Evolutionary conservation across 768 basidiomycete genomes (phyloP), one percentile per base, ranked within the genome.

Genomic region (Gloeostereum incarnatum): DNA sequence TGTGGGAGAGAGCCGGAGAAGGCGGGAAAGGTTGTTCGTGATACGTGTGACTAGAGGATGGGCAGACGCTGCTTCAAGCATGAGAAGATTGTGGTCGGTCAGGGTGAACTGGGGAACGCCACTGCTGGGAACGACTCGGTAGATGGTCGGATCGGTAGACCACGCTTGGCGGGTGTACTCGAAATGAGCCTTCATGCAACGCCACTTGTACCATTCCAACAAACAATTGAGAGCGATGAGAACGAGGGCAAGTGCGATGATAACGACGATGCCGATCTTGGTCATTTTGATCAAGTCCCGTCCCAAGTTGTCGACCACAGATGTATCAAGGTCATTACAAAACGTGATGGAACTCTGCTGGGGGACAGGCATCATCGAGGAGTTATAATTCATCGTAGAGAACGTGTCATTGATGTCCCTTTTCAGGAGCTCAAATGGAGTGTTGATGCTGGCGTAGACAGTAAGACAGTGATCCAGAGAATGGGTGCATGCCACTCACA

Each of bases 201-300:
- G 68, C 85, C 90, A 96, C 51, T 83, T 84, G 68, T 80, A 91
- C 85, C 89, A 91, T 49, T 91, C 88, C 49, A 93, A 63, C 3
- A 79, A 55, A 45, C 77, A 83, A 57, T 91, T 75, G 24, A 76
- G 75, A 6, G 68, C 75, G 47, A 92, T 68, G 35, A 93, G 71
- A 39, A 90, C 49, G 26, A 90, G 55, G n/a, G 84, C 78, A 25
- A 82, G 57, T 30, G 78, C 55, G 38, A 88, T 68, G 46, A 96
- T 60, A 40, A 97, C 67, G 35, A 86, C 63, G 20, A 75, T 77
- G 19, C 83, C 86, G 40, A 94, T 82, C 60, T 81, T 83, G 11
- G 85, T 75, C 23, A 83, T 69, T 58, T 79, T 76, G 48, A 85
- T 63, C n/a, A 99, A 66, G 49, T 86, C 87, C 7, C 63, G 64